Base-by-base conservation (phyloP, 768 basidiomycete genomes). In the Suillus discolor region DNA sequence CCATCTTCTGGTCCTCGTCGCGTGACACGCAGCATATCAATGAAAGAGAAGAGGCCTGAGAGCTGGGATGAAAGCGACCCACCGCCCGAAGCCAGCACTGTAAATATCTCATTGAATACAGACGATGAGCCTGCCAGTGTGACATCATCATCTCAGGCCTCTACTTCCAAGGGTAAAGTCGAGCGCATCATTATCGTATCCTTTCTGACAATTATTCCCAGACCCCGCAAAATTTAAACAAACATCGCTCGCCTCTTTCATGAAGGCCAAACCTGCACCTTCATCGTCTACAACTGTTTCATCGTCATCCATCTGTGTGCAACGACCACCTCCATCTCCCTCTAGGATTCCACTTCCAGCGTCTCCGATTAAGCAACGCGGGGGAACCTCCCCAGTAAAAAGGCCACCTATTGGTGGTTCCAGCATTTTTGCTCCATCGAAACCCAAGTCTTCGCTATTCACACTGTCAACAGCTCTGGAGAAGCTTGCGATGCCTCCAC, bases 391-490 rank as follows among this genome's bases (percentile, higher is more conserved):
- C 23, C 61, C 53, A 16, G 20, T 63, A 31, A 68, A 72, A 47
- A 65, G 51, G 11, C 18, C 59, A 47, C 55, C 47, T 15, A 61
- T 51, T 1, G 16, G 45, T 25, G 61, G 61, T 28, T 20, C 41
- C 15, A 65, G 49, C 8, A 59, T 57, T 39, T 41, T 69, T 36
- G 64, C 62, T 16, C 45, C 42, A 31, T 44, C 62, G 6, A 59
- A 69, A 41, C 62, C 62, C 0, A 69, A 71, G 13, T 70, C 85
- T 5, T 85, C 89, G 0, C 74, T 93, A n/a, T 85, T 86, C 6
- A 89, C 83, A 6, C 79, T 93, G 16, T 86, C 89, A 11, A 83
- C 81, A 67, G 91, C 91, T 3, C 77, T 93, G 34, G 87, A 92
- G 71, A 90, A 88, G 71, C 80, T 93, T n/a, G 81, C 82, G 34